These are phyloP conservation scores for Dactylellina haptotyla DNA, from an alignment of 2,329 filamentous ascomycete species.

Conservation along the genomic window DNA sequence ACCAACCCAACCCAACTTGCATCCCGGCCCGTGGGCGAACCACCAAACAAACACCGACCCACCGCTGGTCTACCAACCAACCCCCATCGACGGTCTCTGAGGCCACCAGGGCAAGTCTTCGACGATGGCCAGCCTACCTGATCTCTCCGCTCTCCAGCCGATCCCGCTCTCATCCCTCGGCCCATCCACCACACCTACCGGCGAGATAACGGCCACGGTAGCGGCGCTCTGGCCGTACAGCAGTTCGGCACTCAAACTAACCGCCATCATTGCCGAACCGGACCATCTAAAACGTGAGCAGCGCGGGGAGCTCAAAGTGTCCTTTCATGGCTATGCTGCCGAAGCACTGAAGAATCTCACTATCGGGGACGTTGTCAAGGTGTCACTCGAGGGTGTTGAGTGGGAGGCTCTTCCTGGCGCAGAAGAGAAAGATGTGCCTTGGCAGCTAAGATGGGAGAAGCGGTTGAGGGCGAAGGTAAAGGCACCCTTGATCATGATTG, in stretches of 20 bases:
- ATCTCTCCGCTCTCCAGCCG: conserved; percentile 23
- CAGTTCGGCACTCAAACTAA: conserved; percentile 55
- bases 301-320: conserved; percentile 55
- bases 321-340: conserved; percentile 55
- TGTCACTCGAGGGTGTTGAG: conserved; percentile 55
- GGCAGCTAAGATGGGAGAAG: conserved; percentile 52
- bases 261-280: conserved; percentile 55
- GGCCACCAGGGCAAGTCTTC: conserved; percentile 15
- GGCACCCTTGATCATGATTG: background rate
- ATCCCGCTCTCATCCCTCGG: conserved; percentile 40
- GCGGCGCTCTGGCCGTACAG: conserved; percentile 58
- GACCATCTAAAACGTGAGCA: conserved; percentile 50
- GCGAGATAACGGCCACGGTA: conserved; percentile 56
- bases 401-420: conserved; percentile 34
- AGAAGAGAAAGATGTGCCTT: conserved; percentile 48
- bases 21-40: background rate
- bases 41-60: background rate
- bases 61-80: background rate
- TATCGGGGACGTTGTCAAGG: conserved; percentile 56
- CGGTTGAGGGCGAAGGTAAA: conserved; percentile 37
- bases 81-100: conserved; percentile 17
- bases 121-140: conserved; percentile 32
- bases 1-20: background rate
- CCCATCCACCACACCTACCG: conserved; percentile 20
- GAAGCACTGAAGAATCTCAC: conserved; percentile 51